These are phyloP conservation scores for Fusarium sp. DNA, from an alignment of 2,329 filamentous ascomycete species.

Conservation along the genomic window DNA sequence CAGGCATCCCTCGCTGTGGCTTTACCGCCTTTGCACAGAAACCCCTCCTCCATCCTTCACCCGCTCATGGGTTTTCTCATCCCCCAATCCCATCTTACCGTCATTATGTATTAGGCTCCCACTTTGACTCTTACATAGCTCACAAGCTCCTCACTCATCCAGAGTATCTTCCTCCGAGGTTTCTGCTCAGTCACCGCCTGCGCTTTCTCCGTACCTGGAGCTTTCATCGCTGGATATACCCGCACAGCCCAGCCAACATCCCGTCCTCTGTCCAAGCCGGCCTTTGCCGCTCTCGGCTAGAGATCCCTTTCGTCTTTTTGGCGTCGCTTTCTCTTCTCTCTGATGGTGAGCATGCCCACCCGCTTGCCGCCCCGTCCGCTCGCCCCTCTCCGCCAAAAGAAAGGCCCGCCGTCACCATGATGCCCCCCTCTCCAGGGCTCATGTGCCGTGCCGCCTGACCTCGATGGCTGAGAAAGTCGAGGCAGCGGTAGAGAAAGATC, in stretches of 20 bases:
- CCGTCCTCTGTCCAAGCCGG: conserved; percentile 8
- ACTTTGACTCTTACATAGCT: too few relatives aligned
- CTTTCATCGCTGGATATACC: conserved; percentile 20
- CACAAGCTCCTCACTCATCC: not conserved
- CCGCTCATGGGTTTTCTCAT: not conserved
- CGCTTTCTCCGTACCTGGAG: not conserved
- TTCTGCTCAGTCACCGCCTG: conserved; percentile 10
- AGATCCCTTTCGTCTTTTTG: conserved; percentile 18
- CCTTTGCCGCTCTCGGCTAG: conserved; percentile 9
- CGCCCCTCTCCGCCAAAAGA: conserved; percentile 23
- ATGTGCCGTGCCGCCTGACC: conserved; percentile 40
- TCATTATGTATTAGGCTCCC: too few relatives aligned
- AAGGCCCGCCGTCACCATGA: conserved; percentile 31
- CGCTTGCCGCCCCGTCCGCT: conserved; percentile 30
- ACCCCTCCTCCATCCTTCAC: not conserved
- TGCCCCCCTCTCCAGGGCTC: conserved; percentile 34
- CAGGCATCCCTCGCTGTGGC: conserved; percentile 8
- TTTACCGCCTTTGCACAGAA: conserved; percentile 6
- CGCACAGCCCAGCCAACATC: not conserved
- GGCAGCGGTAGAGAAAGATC: too few relatives aligned
- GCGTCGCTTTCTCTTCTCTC: conserved; percentile 25
- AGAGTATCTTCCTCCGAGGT: conserved; percentile 2
- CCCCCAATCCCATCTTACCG: not conserved
- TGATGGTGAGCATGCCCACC: conserved; percentile 43
- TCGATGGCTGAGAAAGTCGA: too few relatives aligned